Base-by-base conservation (phyloP, 805 yeast species). In the Spathaspora passalidarum region DNA sequence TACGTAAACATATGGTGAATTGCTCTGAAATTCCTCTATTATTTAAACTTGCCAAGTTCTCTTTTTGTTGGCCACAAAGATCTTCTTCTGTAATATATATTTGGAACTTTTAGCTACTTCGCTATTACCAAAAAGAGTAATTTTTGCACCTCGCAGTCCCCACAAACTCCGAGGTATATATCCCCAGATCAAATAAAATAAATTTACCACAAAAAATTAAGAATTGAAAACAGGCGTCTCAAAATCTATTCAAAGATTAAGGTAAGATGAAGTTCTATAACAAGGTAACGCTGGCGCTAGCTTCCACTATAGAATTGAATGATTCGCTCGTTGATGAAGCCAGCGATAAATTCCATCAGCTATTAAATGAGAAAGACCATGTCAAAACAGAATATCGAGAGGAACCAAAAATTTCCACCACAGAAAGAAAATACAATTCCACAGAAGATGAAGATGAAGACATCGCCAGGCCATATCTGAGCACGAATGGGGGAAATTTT, bases 391-490 rank as follows among this genome's bases (percentile, higher is more conserved):
- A 25, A 25, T 29, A n/a, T 13, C 34, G 5, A 13, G n/a, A 10
- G 4, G 34, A 29, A n/a, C 5, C 14, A 13, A 29, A 29, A 29
- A 29, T 29, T 4, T 8, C 34, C 6, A 29, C 14, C 14, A 29
- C 34, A 13, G 34, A 29, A 29, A 22, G 25, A 22, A 22, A 22
- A 22, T 9, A 7, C 5, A 29, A 13, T 29, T 4, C 7, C 14
- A n/a, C 34, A 7, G 25, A 22, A 6, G 34, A 29, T 29, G 45
- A 44, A 4, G 71, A 65, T 7, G 52, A 53, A 6, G 73, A 68
- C 44, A 51, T 55, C 16, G 72, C 71, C 1, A 41, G 36, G 5
- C 57, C 65, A 1, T 49, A 56, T 1, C 59, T 55, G 8, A 63
- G 56, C 9, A 48, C 51, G 42, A 51, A 51, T 17, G 59, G 63